Percentiles rank a stretch among this genome's conserved stretches.
Evolutionary conservation across 768 basidiomycete genomes (phyloP).

Genomic region (Russula lepida): DNA sequence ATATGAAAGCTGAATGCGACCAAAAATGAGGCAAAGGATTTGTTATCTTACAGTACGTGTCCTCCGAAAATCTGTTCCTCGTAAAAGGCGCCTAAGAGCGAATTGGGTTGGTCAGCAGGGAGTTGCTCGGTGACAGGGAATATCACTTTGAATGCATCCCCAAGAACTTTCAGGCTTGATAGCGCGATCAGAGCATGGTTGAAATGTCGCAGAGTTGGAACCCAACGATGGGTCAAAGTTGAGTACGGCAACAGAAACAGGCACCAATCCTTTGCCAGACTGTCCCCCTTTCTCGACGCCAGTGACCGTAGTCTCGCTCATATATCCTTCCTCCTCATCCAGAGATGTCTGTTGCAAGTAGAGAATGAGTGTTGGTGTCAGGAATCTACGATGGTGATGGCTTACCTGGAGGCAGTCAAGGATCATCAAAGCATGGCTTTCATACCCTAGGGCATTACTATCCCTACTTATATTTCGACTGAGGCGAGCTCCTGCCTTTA

Average conservation of each 20-base stretch:
- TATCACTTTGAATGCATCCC: conserved; percentile 12
- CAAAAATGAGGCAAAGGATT: background rate
- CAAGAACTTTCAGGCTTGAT: conserved; percentile 7
- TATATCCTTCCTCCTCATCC: conserved; percentile 11
- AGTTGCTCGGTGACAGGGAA: too few relatives aligned
- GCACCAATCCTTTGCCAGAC: conserved; percentile 6
- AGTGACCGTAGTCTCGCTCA: conserved; percentile 14
- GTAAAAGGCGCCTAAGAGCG: too few relatives aligned
- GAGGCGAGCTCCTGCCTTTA: conserved; percentile 5
- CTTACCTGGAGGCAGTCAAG: conserved; percentile 16
- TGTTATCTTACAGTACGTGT: background rate
- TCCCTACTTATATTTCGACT: conserved; percentile 1
- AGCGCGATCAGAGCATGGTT: conserved; percentile 17
- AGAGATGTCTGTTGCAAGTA: conserved; percentile 10
- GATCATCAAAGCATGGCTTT: conserved; percentile 1
- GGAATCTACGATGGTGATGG: background rate
- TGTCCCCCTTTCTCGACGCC: conserved; percentile 1
- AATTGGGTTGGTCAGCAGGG: too few relatives aligned
- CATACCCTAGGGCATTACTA: background rate
- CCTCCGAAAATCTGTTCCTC: conserved; percentile 8
- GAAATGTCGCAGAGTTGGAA: conserved; percentile 6
- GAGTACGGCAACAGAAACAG: background rate
- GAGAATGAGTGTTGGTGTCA: background rate
- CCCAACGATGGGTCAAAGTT: conserved; percentile 16
- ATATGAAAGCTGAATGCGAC: background rate